Evolutionary conservation across 2,329 filamentous ascomycete species (phyloP).

Genomic region (Cladophialophora immunda): DNA sequence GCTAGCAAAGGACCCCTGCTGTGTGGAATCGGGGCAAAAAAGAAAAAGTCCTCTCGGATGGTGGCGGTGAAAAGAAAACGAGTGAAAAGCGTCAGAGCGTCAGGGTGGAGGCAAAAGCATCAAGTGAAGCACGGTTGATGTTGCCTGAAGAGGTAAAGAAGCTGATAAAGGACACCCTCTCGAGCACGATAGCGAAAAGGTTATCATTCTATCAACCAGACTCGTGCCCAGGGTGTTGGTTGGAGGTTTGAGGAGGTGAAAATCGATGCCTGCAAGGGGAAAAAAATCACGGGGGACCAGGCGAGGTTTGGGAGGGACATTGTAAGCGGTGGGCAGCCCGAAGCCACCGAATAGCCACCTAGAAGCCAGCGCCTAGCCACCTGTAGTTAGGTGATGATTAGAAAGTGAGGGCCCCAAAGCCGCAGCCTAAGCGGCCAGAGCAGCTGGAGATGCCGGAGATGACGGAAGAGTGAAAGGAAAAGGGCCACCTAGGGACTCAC

Average conservation of each 20-base stretch:
- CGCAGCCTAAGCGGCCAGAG: not conserved
- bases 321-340: not conserved
- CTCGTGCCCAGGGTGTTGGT: too few species aligned
- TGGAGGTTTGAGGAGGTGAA: not conserved
- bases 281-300: conserved; percentile 17
- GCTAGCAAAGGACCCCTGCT: not conserved
- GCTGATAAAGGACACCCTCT: not conserved
- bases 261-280: conserved; percentile 33
- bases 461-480: not conserved
- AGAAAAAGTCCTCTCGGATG: conserved; percentile 11
- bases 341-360: not conserved
- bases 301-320: not conserved
- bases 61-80: conserved; percentile 23
- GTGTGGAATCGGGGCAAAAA: conserved; percentile 9
- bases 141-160: conserved; percentile 27
- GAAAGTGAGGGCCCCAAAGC: not conserved
- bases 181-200: not conserved
- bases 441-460: not conserved
- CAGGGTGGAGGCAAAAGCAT: conserved; percentile 11
- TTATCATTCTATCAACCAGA: conserved; percentile 5
- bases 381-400: not conserved
- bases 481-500: too few species aligned
- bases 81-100: too few species aligned
- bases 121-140: conserved; percentile 11
- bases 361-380: not conserved